Evolutionary conservation across 2,329 filamentous ascomycete species (phyloP).

Genomic region (Penicillium sp.): DNA sequence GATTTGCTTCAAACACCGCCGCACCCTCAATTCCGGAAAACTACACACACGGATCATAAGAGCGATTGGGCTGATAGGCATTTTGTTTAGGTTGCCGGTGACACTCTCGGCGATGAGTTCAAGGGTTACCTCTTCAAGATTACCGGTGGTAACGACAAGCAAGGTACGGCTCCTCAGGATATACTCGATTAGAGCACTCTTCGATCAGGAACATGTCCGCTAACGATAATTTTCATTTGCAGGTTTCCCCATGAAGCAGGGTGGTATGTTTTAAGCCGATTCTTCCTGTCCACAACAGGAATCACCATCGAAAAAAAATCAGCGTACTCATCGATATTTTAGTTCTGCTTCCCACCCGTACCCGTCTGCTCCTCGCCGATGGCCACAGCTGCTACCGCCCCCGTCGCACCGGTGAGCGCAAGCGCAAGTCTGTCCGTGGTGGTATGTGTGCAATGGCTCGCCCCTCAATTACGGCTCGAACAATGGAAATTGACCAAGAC

Average conservation of each 20-base stretch:
- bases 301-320: constrained; percentile 5
- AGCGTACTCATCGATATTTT: constrained; percentile 32
- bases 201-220: constrained; percentile 10
- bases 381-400: constrained; percentile 98
- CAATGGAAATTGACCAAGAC: constrained; percentile 10
- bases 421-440: constrained; percentile 97
- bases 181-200: no score
- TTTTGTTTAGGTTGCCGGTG: constrained; percentile 67
- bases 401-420: constrained; percentile 96
- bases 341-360: constrained; percentile 91
- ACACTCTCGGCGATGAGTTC: constrained; percentile 97
- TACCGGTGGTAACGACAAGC: constrained; percentile 99
- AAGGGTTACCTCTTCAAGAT: constrained; percentile 99
- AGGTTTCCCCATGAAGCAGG: constrained; percentile 99
- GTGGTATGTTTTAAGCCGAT: constrained; percentile 47
- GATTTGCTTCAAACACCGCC: constrained; percentile 10
- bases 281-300: constrained; percentile 22
- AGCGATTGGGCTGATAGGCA: constrained; percentile 31
- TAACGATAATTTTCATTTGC: constrained; percentile 20
- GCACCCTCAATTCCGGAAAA: constrained; percentile 4
- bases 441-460: constrained; percentile 25
- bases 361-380: constrained; percentile 88
- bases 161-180: constrained; percentile 49
- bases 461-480: background rate
- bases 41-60: constrained; percentile 15